Evolutionary conservation across 2,329 filamentous ascomycete genomes (phyloP).

Genomic region (Colletotrichum plurivorum): DNA sequence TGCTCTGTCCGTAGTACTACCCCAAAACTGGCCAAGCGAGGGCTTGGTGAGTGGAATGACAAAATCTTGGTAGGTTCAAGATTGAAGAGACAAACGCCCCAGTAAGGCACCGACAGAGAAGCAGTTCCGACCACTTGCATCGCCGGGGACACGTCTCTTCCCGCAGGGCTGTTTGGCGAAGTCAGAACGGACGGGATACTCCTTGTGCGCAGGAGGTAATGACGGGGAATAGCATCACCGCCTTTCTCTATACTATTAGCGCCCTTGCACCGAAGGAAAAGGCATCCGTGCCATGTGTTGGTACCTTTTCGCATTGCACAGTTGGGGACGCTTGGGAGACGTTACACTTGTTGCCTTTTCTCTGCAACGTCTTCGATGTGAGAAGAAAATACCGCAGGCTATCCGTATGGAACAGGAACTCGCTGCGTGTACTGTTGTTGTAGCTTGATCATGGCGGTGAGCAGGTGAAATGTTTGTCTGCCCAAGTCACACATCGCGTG

Average conservation of each 20-base stretch:
- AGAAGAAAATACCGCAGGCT: slow-evolving; percentile 19
- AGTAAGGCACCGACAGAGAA: background rate
- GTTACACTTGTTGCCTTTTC: slow-evolving; percentile 28
- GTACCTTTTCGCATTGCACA: slow-evolving; percentile 24
- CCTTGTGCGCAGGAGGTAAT: slow-evolving; percentile 15
- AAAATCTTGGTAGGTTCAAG: background rate
- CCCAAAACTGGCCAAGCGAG: background rate
- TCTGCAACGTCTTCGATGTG: background rate
- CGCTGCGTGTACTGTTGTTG: background rate
- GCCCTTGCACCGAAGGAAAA: background rate
- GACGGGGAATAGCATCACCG: slow-evolving; percentile 3
- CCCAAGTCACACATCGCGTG: slow-evolving; percentile 8
- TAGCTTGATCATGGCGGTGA: slow-evolving; percentile 23
- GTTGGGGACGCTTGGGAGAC: slow-evolving; percentile 11
- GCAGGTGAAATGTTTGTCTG: slow-evolving; percentile 9
- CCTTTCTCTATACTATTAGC: background rate
- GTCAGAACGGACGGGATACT: slow-evolving; percentile 16
- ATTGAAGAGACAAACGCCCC: background rate
- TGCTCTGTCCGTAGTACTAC: too few relatives aligned
- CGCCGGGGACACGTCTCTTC: slow-evolving; percentile 11
- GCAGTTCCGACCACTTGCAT: background rate
- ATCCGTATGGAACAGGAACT: background rate
- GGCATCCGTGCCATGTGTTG: slow-evolving; percentile 28
- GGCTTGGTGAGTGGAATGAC: background rate
- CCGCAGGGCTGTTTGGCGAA: slow-evolving; percentile 37